Evolutionary conservation across 306 rosid species (phyloP).

Genomic region (Psophocarpus tetragonolobus): DNA sequence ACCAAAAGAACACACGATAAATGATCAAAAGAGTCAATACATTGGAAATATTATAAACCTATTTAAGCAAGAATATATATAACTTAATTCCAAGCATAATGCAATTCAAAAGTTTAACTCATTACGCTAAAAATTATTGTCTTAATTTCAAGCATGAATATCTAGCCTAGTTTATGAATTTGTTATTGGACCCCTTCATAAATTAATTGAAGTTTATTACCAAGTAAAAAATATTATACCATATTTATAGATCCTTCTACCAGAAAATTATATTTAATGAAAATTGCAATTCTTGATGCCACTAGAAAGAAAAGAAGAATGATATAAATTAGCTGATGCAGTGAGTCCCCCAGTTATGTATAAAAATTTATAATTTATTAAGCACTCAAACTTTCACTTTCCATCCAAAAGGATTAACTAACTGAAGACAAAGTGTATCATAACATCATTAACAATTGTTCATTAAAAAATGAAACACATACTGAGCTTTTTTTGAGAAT

Average conservation of each 20-base stretch:
- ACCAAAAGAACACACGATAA: too few species aligned
- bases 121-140: background rate
- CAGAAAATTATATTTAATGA: background rate
- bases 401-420: background rate
- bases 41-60: too few species aligned
- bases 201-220: background rate
- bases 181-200: background rate
- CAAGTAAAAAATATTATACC: background rate
- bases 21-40: too few species aligned
- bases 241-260: background rate
- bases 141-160: background rate
- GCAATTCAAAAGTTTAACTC: background rate
- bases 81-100: background rate
- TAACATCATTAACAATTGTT: background rate
- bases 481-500: background rate
- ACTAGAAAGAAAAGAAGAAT: background rate
- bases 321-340: background rate
- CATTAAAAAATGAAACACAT: background rate
- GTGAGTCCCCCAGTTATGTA: too few species aligned
- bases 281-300: background rate
- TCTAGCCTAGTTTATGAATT: background rate
- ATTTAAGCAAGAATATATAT: background rate
- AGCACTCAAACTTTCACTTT: background rate
- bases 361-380: too few species aligned
- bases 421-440: background rate